Base-by-base conservation (phyloP, 2,329 filamentous ascomycete species). In the Ceratocystis diversiconidia region DNA sequence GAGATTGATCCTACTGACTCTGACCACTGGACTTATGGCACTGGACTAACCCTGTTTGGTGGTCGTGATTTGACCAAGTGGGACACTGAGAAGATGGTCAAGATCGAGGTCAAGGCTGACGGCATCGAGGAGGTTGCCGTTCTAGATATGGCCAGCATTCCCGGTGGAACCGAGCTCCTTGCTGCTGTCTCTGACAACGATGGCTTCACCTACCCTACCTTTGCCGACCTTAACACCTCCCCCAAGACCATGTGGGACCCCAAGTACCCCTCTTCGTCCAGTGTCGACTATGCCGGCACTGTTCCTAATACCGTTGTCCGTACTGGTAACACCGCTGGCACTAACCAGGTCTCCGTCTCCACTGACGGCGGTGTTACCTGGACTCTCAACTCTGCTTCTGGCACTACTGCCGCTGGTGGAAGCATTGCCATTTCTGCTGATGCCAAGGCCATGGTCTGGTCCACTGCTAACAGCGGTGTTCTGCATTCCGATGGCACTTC, bases 21-120 rank as follows among this genome's bases (percentile, higher is more conserved):
- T 65, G 76, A 84, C 70, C 82, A 84, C 71, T 84, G 81, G 80
- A 73, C 84, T 0, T 85, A 85, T 66, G 81, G 79, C n/a, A 85
- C 82, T 0, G 82, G 82, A 1, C 72, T 78, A n/a, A 82, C 80
- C 0, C 72, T 82, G 57, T 81, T 78, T 46, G 80, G 80, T 8
- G 79, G 81, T 1, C 78, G 79, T 63, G 80, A 83, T 66, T 72
- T 83, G n/a, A 79, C 78, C 0, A 79, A 79, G 15, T 83, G 81
- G 81, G 81, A 82, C 65, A 75, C 76, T 0, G 75, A 76, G 0
- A 50, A 36, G 28, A 81, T 80, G 63, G 73, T 83, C 65, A 77
- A 76, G 1, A 77, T 83, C 60, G 69, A 79, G 61, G 79, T 78
- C 1, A 73, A 83, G 4, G 81, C 81, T 1, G 76, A 79, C 32